These are phyloP conservation scores for Syzygium aromaticum DNA, from an alignment of 345 rosid species.

Conservation along the genomic window DNA sequence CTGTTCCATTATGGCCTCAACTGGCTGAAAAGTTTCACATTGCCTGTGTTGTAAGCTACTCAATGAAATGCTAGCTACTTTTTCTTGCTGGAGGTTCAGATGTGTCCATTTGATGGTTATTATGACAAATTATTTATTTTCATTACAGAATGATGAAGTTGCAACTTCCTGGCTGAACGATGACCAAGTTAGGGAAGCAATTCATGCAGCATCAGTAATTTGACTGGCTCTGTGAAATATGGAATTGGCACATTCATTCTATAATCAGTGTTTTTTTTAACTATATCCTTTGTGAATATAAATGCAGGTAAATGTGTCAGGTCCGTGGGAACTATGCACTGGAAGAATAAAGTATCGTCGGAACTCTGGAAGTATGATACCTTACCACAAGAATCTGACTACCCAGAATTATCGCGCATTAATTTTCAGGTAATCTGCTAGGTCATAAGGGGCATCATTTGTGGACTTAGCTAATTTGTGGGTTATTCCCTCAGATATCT, in stretches of 20 bases:
- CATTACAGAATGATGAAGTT: slow-evolving; percentile 33
- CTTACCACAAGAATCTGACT: slow-evolving; percentile 35
- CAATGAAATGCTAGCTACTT: not conserved
- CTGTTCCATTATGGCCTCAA: not conserved
- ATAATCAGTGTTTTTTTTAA: not conserved
- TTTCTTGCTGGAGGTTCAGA: not conserved
- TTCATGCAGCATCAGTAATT: slow-evolving; percentile 39
- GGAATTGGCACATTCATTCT: not conserved
- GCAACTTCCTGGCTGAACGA: slow-evolving; percentile 43
- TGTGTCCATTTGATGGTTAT: not conserved
- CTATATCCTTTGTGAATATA: not conserved
- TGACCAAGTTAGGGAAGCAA: slow-evolving; percentile 31
- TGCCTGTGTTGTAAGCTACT: not conserved
- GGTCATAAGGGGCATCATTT: not conserved
- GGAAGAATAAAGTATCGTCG: slow-evolving; percentile 2
- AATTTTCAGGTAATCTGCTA: slow-evolving; percentile 33
- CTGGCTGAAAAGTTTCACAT: not conserved
- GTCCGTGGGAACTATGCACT: slow-evolving; percentile 43
- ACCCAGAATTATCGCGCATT: slow-evolving; percentile 38
- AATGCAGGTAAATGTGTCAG: slow-evolving; percentile 15
- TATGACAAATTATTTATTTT: not conserved
- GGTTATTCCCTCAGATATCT: not conserved
- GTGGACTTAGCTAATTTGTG: not conserved
- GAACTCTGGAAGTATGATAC: slow-evolving; percentile 38
- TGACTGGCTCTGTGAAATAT: not conserved